Base-by-base conservation (phyloP, 2,329 filamentous ascomycete genomes). In the Thielaviopsis punctulata region DNA sequence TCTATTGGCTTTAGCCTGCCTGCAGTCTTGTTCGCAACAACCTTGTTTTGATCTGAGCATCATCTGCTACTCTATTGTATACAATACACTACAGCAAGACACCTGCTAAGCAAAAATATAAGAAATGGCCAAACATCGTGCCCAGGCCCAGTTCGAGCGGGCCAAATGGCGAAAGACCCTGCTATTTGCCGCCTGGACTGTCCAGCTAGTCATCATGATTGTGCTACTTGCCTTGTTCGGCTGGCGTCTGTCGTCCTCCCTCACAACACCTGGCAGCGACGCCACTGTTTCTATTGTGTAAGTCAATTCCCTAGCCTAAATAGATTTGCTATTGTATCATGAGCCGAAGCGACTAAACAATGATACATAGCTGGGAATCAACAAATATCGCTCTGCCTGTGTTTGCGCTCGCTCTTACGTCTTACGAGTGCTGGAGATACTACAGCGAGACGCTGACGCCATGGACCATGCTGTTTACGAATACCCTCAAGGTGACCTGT, bases 321-420 rank as follows among this genome's bases (percentile, higher is more conserved):
- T 18, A 9, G 15, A 12, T 4, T 12, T 33, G n/a, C n/a, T n/a
- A n/a, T n/a, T n/a, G n/a, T n/a, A n/a, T n/a, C n/a, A n/a, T n/a
- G n/a, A n/a, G n/a, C n/a, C n/a, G n/a, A n/a, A n/a, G n/a, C n/a
- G n/a, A n/a, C n/a, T n/a, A n/a, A n/a, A n/a, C n/a, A n/a, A n/a
- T n/a, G n/a, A n/a, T n/a, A n/a, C 53, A 41, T 56, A 77, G 75
- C 25, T 79, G 76, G 75, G 72, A 77, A 60, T 64, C 61, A 21
- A 69, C 68, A 49, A 78, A 76, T 56, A 67, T 79, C 48, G 67
- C 56, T 50, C 65, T 78, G 50, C 71, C 73, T 15, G 61, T 71
- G 23, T 55, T 73, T 36, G 67, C 69, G 0, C 67, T 74, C 5
- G 30, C 70, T 27, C 67, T 73, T 60, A 73, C 67, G 13, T 61